These are phyloP conservation scores for Solanum sitiens DNA, from an alignment of 257 asterid genomes.

Conservation along the genomic window DNA sequence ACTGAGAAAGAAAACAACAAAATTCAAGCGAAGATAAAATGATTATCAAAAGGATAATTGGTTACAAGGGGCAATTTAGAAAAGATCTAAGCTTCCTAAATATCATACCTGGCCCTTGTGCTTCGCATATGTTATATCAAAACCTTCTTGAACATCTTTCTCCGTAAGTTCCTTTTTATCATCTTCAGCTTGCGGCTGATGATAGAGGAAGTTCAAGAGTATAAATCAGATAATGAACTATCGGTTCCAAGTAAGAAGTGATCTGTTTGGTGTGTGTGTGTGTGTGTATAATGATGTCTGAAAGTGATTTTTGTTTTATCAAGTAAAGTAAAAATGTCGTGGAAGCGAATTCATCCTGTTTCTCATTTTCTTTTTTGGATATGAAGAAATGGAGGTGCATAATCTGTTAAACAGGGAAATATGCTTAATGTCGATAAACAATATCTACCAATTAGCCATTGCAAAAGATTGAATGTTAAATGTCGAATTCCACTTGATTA, in stretches of 20 bases:
- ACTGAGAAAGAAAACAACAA: constrained; percentile 34
- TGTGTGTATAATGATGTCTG: neutral
- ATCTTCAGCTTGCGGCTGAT: constrained; percentile 78
- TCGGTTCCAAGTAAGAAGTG: neutral
- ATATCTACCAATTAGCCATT: neutral
- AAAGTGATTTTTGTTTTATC: neutral
- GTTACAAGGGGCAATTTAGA: neutral
- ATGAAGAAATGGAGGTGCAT: neutral
- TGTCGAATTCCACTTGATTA: neutral
- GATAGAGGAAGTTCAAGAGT: neutral
- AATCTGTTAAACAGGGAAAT: neutral
- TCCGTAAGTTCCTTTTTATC: constrained; percentile 75
- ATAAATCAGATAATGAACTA: neutral
- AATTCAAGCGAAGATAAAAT: neutral
- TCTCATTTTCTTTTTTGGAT: neutral
- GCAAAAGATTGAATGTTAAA: neutral
- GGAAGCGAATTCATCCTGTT: neutral
- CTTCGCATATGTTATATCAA: constrained; percentile 71
- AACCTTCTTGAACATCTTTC: constrained; percentile 73
- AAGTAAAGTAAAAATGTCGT: neutral
- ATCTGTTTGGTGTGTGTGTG: neutral
- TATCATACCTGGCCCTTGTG: constrained; percentile 83
- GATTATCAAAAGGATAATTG: neutral
- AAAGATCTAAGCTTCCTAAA: neutral
- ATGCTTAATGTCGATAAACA: neutral